These are phyloP conservation scores for Macrolepiota fuliginosa DNA, from an alignment of 768 basidiomycete species.

Conservation along the genomic window DNA sequence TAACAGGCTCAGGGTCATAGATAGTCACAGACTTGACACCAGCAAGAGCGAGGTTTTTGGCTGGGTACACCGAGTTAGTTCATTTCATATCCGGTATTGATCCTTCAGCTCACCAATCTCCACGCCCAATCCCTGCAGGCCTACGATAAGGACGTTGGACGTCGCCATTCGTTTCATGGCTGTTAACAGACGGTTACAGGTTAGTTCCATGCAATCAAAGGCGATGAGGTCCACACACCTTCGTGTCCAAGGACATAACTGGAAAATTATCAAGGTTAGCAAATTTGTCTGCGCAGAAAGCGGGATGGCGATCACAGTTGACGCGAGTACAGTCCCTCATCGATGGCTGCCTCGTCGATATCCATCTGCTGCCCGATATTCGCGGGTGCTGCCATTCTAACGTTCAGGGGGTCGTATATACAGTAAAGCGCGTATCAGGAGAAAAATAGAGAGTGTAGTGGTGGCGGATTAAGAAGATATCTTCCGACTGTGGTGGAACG, in stretches of 20 bases:
- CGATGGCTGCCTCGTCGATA: slow-evolving; percentile 83
- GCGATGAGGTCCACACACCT: slow-evolving; percentile 45
- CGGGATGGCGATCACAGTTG: slow-evolving; percentile 62
- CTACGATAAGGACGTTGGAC: slow-evolving; percentile 93
- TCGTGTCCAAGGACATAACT: slow-evolving; percentile 96
- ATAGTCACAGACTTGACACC: slow-evolving; percentile 98
- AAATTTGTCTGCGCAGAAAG: background rate
- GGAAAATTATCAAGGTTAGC: background rate
- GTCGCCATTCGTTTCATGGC: slow-evolving; percentile 99
- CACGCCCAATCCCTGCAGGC: slow-evolving; percentile 87
- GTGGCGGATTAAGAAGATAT: background rate
- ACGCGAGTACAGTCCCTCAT: slow-evolving; percentile 91
- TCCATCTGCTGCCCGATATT: slow-evolving; percentile 63
- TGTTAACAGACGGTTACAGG: slow-evolving; percentile 29
- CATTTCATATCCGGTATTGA: slow-evolving; percentile 1
- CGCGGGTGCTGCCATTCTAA: slow-evolving; percentile 35
- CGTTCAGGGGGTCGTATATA: background rate
- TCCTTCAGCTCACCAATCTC: slow-evolving; percentile 70
- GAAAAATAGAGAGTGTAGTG: slow-evolving; percentile 1
- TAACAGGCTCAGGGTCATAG: slow-evolving; percentile 88
- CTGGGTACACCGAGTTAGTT: slow-evolving; percentile 35
- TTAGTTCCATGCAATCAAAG: background rate
- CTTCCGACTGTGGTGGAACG: slow-evolving; percentile 2
- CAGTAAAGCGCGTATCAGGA: slow-evolving; percentile 17
- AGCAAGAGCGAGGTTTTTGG: slow-evolving; percentile 93